phyloP scores from a whole-genome alignment of 73 alveolate species.

The Diophrys appendiculata region DNA sequence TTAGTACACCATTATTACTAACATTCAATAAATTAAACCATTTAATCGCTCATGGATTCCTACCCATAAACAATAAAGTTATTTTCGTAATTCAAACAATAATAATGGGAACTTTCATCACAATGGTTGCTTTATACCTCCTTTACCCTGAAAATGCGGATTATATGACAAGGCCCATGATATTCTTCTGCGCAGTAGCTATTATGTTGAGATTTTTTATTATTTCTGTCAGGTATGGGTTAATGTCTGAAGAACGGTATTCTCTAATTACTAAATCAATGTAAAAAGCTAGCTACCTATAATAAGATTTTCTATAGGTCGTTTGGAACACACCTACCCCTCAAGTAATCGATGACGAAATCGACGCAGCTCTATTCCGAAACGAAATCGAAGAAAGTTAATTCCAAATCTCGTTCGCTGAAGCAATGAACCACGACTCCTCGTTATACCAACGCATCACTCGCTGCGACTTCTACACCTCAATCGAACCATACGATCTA shows the following conservation, averaged over 20 bases:
- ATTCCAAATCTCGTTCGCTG: not conserved
- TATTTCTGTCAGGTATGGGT: slow-evolving; percentile 6
- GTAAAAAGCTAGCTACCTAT: not conserved
- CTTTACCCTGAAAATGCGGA: no score
- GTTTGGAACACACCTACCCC: not conserved
- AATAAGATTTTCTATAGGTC: not conserved
- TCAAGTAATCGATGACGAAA: not conserved
- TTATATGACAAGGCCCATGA: no score
- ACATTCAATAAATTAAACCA: no score
- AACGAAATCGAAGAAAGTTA: not conserved
- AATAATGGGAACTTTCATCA: no score
- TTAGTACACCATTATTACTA: no score
- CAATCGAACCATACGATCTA: not conserved
- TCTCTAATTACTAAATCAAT: not conserved
- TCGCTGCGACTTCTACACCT: not conserved
- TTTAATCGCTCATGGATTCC: no score
- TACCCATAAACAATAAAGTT: no score
- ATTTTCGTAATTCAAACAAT: no score
- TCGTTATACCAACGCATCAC: not conserved
- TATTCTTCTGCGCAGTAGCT: not conserved
- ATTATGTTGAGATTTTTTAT: slow-evolving; percentile 1
- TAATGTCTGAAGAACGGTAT: slow-evolving; percentile 6
- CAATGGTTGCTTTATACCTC: no score
- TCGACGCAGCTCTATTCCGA: not conserved
- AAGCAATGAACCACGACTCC: not conserved